A percentile compares a stretch with the other conserved stretches of the same genome.
phyloP scores from a whole-genome alignment of 805 yeast species.

The Naumovozyma castellii region DNA sequence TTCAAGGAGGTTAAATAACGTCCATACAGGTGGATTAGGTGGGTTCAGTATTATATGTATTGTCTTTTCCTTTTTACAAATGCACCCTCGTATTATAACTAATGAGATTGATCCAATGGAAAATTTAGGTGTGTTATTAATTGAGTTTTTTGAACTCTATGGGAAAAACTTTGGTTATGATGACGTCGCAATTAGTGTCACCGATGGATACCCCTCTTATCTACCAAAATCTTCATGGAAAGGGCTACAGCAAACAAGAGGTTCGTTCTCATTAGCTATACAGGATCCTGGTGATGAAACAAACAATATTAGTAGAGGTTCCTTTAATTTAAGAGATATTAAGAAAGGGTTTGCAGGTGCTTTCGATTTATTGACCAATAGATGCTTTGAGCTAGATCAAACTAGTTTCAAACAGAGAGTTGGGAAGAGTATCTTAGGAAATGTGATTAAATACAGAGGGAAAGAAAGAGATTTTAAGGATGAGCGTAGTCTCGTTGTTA shows the following conservation, averaged over 20 bases:
- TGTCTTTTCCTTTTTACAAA: constrained; percentile 63
- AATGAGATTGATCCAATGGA: constrained; percentile 56
- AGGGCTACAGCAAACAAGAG: constrained; percentile 40
- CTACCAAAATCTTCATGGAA: constrained; percentile 47
- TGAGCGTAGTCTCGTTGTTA: constrained; percentile 53
- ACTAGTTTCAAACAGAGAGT: constrained; percentile 57
- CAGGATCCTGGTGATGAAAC: constrained; percentile 80
- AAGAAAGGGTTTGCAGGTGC: constrained; percentile 87
- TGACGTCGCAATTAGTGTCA: constrained; percentile 57
- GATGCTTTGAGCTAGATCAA: constrained; percentile 62
- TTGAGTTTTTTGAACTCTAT: constrained; percentile 87
- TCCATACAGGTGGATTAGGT: constrained; percentile 89
- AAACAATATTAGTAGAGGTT: constrained; percentile 82
- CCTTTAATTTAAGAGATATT: constrained; percentile 69
- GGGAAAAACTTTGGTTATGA: constrained; percentile 87
- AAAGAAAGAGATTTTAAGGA: constrained; percentile 68
- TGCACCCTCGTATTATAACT: constrained; percentile 71
- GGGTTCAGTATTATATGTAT: constrained; percentile 89
- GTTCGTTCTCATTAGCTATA: constrained; percentile 58
- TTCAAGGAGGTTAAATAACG: constrained; percentile 70
- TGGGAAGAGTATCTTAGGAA: constrained; percentile 70
- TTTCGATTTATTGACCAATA: constrained; percentile 61
- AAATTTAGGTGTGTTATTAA: constrained; percentile 75
- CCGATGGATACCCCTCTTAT: constrained; percentile 48
- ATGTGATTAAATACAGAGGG: constrained; percentile 66